Conservation (phyloP, 164 flowering plant species). For the Cinnamomum chago region DNA sequence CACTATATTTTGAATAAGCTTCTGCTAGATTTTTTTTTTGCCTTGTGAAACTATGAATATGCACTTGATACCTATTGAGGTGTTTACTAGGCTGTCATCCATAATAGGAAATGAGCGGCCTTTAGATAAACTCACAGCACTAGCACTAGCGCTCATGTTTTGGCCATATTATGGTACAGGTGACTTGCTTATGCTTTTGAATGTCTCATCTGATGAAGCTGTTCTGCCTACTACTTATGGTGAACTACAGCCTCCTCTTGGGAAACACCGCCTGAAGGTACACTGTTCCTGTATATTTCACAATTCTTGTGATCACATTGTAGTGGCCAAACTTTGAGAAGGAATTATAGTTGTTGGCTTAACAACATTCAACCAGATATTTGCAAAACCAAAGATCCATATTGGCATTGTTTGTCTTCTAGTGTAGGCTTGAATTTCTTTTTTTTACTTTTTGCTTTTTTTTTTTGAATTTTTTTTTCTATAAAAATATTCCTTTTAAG, state of each 20-base stretch:
- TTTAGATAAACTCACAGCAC: not conserved
- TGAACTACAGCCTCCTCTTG: slow-evolving; percentile 86
- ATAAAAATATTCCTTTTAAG: no score
- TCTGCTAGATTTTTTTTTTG: no score
- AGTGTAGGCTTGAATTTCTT: no score
- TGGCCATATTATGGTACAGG: slow-evolving; percentile 37
- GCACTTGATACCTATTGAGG: not conserved
- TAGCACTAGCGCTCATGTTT: not conserved
- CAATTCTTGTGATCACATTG: not conserved
- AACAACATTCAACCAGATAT: no score
- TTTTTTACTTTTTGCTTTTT: no score
- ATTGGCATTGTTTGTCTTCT: no score
- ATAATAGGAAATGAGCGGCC: not conserved
- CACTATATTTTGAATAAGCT: no score
- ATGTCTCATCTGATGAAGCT: slow-evolving; percentile 66
- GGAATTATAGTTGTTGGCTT: no score
- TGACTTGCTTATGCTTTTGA: slow-evolving; percentile 70
- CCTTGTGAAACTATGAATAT: no score
- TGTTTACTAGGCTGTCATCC: not conserved
- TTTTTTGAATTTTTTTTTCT: no score
- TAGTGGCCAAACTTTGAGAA: no score
- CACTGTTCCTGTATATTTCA: slow-evolving; percentile 5
- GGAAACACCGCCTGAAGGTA: slow-evolving; percentile 92
- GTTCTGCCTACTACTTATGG: slow-evolving; percentile 83
- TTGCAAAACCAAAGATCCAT: no score